Conservation (phyloP, 2,329 filamentous ascomycete species). For the Talaromyces sp. region DNA sequence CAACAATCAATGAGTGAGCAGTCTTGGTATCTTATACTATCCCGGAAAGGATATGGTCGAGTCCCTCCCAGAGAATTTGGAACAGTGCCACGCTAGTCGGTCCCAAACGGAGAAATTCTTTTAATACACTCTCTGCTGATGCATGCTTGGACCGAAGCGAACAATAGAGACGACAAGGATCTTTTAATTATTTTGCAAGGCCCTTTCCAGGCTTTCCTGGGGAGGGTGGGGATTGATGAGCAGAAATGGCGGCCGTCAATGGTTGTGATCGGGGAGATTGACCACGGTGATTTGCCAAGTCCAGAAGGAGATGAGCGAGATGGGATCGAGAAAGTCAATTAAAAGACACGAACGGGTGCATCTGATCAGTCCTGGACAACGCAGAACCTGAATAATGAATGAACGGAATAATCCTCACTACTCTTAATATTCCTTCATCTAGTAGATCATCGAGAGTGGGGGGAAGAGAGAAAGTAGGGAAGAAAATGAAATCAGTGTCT, state of each 20-base stretch:
- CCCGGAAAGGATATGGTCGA: slow-evolving; percentile 10
- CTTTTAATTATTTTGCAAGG: slow-evolving; percentile 14
- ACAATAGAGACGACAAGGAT: slow-evolving; percentile 11
- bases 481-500: slow-evolving; percentile 1
- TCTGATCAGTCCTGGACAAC: neutral
- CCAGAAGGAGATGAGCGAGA: neutral
- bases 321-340: neutral
- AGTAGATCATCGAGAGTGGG: slow-evolving; percentile 10
- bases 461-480: neutral
- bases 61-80: neutral
- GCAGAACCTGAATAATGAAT: slow-evolving; percentile 13
- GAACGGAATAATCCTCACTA: slow-evolving; percentile 3
- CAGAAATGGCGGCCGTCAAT: slow-evolving; percentile 6
- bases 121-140: neutral
- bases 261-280: slow-evolving; percentile 1
- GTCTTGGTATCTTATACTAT: slow-evolving; percentile 9
- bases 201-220: neutral
- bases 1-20: neutral
- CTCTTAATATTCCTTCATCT: slow-evolving; percentile 15
- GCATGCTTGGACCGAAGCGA: slow-evolving; percentile 7
- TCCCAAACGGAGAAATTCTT: neutral
- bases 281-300: neutral
- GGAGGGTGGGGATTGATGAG: slow-evolving; percentile 13
- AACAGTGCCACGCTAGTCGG: slow-evolving; percentile 5
- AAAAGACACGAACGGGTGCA: neutral